Percentiles rank a stretch among this genome's conserved stretches.
Evolutionary conservation across 768 basidiomycete genomes (phyloP).

Genomic region (Leucosporidium creatinivorum): DNA sequence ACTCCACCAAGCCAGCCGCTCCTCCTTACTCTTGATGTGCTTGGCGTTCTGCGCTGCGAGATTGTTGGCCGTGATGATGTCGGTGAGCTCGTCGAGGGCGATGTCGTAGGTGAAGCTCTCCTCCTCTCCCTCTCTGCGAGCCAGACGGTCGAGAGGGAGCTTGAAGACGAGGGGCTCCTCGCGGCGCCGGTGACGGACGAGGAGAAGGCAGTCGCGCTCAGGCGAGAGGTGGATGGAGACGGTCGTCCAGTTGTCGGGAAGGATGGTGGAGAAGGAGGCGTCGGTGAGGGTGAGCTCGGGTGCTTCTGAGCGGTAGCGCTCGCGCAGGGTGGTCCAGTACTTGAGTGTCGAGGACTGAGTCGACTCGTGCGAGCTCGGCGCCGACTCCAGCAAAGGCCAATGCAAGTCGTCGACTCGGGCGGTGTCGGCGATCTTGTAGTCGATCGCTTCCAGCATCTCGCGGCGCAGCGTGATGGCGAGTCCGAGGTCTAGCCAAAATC

Average conservation of each 20-base stretch:
- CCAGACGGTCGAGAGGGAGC: slow-evolving; percentile 68
- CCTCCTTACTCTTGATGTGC: slow-evolving; percentile 60
- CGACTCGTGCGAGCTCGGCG: slow-evolving; percentile 44
- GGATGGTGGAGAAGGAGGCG: slow-evolving; percentile 43
- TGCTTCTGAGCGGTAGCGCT: slow-evolving; percentile 51
- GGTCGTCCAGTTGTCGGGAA: slow-evolving; percentile 75
- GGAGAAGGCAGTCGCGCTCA: slow-evolving; percentile 72
- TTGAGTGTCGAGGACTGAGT: slow-evolving; percentile 41
- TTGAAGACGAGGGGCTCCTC: slow-evolving; percentile 71
- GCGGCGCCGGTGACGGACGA: slow-evolving; percentile 65
- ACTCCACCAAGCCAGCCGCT: slow-evolving; percentile 77
- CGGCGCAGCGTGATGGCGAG: slow-evolving; percentile 70
- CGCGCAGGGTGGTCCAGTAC: slow-evolving; percentile 59
- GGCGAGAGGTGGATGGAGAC: slow-evolving; percentile 75
- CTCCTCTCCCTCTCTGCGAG: slow-evolving; percentile 65
- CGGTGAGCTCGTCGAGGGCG: slow-evolving; percentile 63
- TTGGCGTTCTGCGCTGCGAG: slow-evolving; percentile 65
- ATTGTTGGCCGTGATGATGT: slow-evolving; percentile 74
- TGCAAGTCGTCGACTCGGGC: slow-evolving; percentile 56
- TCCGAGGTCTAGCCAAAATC: slow-evolving; percentile 54
- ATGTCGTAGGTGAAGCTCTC: slow-evolving; percentile 63
- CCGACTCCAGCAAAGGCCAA: slow-evolving; percentile 57
- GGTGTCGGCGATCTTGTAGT: slow-evolving; percentile 55
- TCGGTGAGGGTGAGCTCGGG: slow-evolving; percentile 27
- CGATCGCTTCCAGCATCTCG: slow-evolving; percentile 77